Conservation (phyloP, 306 rosid species). For the Corylus americana region DNA sequence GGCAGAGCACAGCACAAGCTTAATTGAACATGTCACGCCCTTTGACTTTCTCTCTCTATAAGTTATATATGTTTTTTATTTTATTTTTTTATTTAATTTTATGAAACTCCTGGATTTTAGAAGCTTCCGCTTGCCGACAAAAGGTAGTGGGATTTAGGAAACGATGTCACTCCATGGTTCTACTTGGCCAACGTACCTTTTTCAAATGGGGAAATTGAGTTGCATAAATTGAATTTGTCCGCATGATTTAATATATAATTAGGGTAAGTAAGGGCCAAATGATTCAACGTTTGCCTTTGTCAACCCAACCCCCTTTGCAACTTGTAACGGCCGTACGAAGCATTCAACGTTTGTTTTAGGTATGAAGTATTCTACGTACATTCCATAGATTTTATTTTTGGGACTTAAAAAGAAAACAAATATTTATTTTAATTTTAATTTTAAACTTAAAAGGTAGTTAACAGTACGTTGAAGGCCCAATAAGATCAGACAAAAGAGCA, state of each 20-base stretch:
- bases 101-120: slow-evolving; percentile 1
- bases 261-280: background rate
- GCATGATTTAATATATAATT: background rate
- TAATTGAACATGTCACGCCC: background rate
- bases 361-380: too few species aligned
- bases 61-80: too few species aligned
- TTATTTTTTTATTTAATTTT: background rate
- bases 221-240: background rate
- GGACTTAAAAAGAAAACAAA: too few species aligned
- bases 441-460: too few species aligned
- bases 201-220: background rate
- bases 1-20: background rate
- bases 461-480: too few species aligned
- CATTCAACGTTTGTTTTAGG: too few species aligned
- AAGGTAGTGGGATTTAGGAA: background rate
- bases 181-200: slow-evolving; percentile 1
- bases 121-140: slow-evolving; percentile 15
- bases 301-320: too few species aligned
- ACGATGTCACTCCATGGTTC: slow-evolving; percentile 9
- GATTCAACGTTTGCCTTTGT: too few species aligned
- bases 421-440: too few species aligned
- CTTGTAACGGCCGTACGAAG: too few species aligned
- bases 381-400: too few species aligned
- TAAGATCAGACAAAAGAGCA: too few species aligned
- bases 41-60: background rate